These are phyloP conservation scores for Ascochyta fabae DNA, from an alignment of 2,329 filamentous ascomycete genomes.

Conservation along the genomic window DNA sequence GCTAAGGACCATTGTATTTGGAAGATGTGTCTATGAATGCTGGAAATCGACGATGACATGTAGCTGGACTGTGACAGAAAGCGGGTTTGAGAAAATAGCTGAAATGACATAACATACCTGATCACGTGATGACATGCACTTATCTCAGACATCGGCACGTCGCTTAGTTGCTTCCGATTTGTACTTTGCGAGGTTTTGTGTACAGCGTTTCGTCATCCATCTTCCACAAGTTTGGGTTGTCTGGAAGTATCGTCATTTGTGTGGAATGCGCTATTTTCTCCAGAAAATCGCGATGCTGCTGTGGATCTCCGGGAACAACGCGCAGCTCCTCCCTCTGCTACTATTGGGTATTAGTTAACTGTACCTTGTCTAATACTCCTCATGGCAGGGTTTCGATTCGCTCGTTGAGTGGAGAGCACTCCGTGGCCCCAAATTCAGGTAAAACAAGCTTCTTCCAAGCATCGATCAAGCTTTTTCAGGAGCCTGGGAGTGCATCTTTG, in stretches of 20 bases:
- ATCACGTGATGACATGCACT: background rate
- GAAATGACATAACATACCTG: no score
- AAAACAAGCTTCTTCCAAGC: conserved; percentile 41
- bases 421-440: background rate
- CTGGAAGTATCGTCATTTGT: conserved; percentile 10
- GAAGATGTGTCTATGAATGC: no score
- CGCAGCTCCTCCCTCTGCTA: background rate
- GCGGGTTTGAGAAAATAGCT: no score
- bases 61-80: no score
- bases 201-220: conserved; percentile 2
- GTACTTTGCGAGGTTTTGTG: background rate
- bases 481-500: conserved; percentile 2
- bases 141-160: background rate
- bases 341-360: background rate
- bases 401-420: background rate
- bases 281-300: conserved; percentile 6
- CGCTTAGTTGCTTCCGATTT: background rate
- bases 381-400: conserved; percentile 2
- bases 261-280: conserved; percentile 10
- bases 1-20: no score
- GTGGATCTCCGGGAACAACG: conserved; percentile 9
- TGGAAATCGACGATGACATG: no score
- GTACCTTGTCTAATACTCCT: background rate
- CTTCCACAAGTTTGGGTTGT: background rate
- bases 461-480: conserved; percentile 36